Evolutionary conservation across 1,284 basidiomycete genomes (phyloP), one percentile per base, ranked within the genome.

Genomic region (Waitea zeae): DNA sequence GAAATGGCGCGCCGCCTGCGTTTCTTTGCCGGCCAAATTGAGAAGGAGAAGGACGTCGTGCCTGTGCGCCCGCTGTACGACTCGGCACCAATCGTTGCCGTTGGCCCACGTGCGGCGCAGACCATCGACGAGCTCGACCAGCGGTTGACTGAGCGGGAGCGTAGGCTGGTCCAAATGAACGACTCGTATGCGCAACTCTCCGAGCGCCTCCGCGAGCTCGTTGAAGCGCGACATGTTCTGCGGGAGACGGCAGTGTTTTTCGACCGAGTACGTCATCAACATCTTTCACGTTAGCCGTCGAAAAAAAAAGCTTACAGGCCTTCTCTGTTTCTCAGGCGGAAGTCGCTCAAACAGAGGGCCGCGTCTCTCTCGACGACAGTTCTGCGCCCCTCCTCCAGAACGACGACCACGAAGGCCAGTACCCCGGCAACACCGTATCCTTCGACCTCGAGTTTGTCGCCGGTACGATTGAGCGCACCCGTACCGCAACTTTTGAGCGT

Each of bases 371-470:
- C 42, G 95, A 98, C 46, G 92, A 90, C 38, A 87, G 77, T 43
- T 78, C 84, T 20, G 84, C 84, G 0, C 93, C 92, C 34, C 63
- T 99, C 30, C 71, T 99, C 13, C 86, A 89, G 46, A 82, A 90
- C 42, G 87, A 92, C 39, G 84, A 92, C 50, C 70, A 71, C 28
- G 87, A 93, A 51, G 65, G 66, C 36, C 70, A 77, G 46, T 73
- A 58, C 47, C 65, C 59, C 31, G 53, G 56, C 38, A 56, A 62
- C 2, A 58, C 50, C 36, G 54, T 70, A 20, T 70, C 73, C 42
- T 82, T 90, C 46, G 93, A 97, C 54, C 70, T 97, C 33, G 89
- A 95, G 78, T 98, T 98, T 47, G 84, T 99, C 17, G 81, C 93
- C 11, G 93, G 93, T 26, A 97, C 93, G 0, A 92, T 98, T 46